Percentiles rank a stretch among this genome's conserved stretches.
These are phyloP conservation scores for Ustilago vetiveriae DNA, from an alignment of 1,284 basidiomycete species.

Conservation along the genomic window DNA sequence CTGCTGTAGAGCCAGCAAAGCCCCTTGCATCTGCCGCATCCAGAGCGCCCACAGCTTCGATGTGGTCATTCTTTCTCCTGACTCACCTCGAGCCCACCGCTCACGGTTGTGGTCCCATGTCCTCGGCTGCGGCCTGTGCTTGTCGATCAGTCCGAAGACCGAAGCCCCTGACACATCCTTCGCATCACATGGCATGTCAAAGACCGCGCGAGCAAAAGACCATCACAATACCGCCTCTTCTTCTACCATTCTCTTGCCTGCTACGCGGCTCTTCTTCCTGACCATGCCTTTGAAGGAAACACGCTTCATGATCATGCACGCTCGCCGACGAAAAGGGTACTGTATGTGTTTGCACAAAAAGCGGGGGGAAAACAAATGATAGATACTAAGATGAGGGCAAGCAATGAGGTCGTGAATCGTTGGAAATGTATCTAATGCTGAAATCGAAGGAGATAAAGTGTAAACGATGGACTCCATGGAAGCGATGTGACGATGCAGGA, in stretches of 20 bases:
- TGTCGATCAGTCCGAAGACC: background rate
- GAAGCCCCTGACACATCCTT: slow-evolving; percentile 8
- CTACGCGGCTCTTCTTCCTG: no score
- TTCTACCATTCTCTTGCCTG: background rate
- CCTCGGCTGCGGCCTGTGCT: slow-evolving; percentile 15
- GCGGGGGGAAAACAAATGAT: no score
- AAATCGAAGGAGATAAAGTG: slow-evolving; percentile 5
- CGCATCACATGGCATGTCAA: slow-evolving; percentile 12
- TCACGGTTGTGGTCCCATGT: no score
- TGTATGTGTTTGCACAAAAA: background rate
- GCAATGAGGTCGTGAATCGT: background rate
- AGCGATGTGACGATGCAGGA: background rate
- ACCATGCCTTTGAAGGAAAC: no score
- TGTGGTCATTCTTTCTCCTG: background rate
- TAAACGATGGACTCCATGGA: background rate
- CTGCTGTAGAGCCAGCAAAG: no score
- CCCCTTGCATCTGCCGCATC: no score
- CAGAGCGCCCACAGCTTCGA: no score
- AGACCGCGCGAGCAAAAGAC: background rate
- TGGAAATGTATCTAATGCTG: slow-evolving; percentile 13
- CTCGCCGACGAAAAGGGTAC: background rate
- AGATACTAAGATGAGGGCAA: no score
- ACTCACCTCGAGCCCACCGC: no score
- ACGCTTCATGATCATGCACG: no score
- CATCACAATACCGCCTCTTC: no score